These are phyloP conservation scores for Immersiporthe knoxdaviesiana DNA, from an alignment of 2,329 filamentous ascomycete species.

Conservation along the genomic window DNA sequence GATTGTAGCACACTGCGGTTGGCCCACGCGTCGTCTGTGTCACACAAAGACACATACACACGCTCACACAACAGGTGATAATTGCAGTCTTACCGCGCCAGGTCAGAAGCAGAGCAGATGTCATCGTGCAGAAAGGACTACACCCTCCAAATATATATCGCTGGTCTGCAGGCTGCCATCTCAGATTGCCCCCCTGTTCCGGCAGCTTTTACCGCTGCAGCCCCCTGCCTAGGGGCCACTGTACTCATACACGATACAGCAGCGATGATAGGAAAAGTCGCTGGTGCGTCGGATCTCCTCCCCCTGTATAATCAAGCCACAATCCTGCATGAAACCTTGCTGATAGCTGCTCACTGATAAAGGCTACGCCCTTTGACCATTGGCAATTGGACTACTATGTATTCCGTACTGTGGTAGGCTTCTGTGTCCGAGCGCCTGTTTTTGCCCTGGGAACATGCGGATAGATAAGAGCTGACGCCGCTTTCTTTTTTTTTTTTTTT, in stretches of 20 bases:
- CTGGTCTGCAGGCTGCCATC: neutral
- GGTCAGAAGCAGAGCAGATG: neutral
- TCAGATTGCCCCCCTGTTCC: slow-evolving; percentile 8
- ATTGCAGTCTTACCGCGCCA: neutral
- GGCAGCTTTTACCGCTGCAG: slow-evolving; percentile 5
- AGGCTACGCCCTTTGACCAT: neutral
- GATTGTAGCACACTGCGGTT: neutral
- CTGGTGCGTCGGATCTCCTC: neutral
- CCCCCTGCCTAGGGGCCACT: neutral
- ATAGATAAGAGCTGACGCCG: slow-evolving; percentile 3
- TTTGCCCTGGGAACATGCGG: neutral
- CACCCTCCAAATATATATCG: neutral
- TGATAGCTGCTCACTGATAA: neutral
- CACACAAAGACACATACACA: no score
- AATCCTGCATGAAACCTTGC: neutral
- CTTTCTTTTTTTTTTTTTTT: neutral
- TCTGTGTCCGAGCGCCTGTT: neutral
- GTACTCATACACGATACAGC: neutral
- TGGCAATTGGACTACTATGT: neutral
- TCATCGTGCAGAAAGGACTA: neutral
- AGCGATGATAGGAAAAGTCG: neutral
- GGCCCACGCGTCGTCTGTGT: neutral
- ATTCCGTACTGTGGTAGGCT: no score
- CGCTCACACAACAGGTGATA: neutral
- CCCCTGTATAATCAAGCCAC: neutral